Base-by-base conservation (phyloP, 1,284 basidiomycete genomes). In the Ustilago sp. region DNA sequence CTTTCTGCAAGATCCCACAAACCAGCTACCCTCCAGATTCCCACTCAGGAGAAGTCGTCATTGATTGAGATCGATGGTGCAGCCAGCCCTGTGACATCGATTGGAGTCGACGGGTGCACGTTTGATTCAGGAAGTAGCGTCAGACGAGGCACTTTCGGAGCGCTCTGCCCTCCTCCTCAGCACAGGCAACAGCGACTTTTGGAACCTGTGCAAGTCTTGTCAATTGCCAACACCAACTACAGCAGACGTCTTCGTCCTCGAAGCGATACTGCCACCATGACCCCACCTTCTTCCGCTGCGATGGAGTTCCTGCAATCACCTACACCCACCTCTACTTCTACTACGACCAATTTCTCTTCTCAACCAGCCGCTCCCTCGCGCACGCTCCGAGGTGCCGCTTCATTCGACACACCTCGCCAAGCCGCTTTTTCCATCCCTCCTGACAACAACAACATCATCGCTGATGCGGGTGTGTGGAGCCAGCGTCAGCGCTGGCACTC, bases 251-350 rank as follows among this genome's bases (percentile, higher is more conserved):
- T 35, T 17, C 36, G 59, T 13, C 31, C 38, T 28, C 36, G 51
- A 9, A 60, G 59, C 38, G 59, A 60, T n/a, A 52, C 36, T 12
- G 55, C 54, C 7, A 28, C n/a, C 19, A 63, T 57, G 23, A 55
- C 63, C 0, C 60, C 63, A 0, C 69, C 59, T n/a, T 59, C 53
- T 8, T 67, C 63, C 0, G 60, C 66, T 4, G 63, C 64, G 0
- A 72, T 72, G 57, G 64, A 72, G 31, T 67, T 67, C 32, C 58
- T 72, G 3, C 15, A 31, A 19, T 45, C 57, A 2, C 70, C 70
- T 0, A 39, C 50, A 4, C 58, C 62, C 15, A 48, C 54, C 2
- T 17, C 38, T 8, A 8, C 51, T 12, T 50, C 51, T 8, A 32
- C 23, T 32, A 32, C 48, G 4, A 31, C 48, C 11, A 23, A n/a